These are phyloP conservation scores for Byssochlamys sp. DNA, from an alignment of 2,329 filamentous ascomycete species.

Conservation along the genomic window DNA sequence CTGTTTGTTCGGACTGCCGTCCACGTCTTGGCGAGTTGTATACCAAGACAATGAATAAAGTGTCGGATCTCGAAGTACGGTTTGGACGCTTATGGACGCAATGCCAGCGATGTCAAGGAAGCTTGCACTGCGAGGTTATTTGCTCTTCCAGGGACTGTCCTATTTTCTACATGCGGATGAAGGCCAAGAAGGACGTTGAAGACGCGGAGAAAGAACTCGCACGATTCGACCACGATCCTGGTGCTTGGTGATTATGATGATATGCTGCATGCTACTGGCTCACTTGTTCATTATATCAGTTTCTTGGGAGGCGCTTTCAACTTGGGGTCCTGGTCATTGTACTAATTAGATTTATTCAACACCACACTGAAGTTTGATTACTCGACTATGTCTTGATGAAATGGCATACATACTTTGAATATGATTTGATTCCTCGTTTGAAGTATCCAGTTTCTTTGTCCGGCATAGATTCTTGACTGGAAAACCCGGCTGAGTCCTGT, in stretches of 20 bases:
- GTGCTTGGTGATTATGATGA: conserved; percentile 48
- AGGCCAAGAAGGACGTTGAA: conserved; percentile 97
- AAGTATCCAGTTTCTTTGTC: too few species aligned
- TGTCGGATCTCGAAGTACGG: conserved; percentile 82
- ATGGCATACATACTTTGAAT: not conserved
- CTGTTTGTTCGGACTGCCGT: conserved; percentile 78
- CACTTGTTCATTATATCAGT: not conserved
- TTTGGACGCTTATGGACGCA: conserved; percentile 95
- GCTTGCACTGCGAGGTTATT: conserved; percentile 96
- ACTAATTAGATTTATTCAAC: conserved; percentile 7
- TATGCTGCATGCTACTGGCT: not conserved
- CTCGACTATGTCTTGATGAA: not conserved
- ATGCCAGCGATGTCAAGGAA: conserved; percentile 93
- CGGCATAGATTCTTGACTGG: not conserved
- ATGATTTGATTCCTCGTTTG: not conserved
- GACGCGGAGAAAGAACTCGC: conserved; percentile 83
- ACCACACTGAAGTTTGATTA: not conserved
- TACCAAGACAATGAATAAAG: conserved; percentile 76
- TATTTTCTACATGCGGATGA: conserved; percentile 99
- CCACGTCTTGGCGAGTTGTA: conserved; percentile 85
- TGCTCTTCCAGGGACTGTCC: conserved; percentile 93
- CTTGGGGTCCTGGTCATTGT: not conserved
- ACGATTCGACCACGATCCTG: conserved; percentile 78
- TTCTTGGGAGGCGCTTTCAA: conserved; percentile 9
- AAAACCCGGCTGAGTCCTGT: not conserved